Conservation (phyloP, 768 basidiomycete species). For the Calocybe gangraenosa region DNA sequence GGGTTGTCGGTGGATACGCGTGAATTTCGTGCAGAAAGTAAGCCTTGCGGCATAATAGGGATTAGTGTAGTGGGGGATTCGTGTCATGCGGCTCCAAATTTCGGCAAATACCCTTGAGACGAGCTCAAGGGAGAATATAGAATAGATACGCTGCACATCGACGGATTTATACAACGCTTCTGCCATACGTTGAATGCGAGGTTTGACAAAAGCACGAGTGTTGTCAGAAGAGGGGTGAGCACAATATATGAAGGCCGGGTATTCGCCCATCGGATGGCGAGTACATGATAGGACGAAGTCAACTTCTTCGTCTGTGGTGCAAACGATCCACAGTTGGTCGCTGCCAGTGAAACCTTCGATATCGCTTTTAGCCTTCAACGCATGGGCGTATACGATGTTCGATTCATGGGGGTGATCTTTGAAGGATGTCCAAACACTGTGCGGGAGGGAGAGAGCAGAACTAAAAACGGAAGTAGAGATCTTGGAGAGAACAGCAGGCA, state of each 20-base stretch:
- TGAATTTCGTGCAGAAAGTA: constrained; percentile 46
- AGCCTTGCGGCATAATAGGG: constrained; percentile 65
- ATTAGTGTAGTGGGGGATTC: constrained; percentile 25
- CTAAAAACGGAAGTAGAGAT: constrained; percentile 11
- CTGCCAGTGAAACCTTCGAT: neutral
- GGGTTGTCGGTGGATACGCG: constrained; percentile 18
- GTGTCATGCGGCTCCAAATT: constrained; percentile 45
- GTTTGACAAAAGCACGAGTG: constrained; percentile 27
- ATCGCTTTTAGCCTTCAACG: constrained; percentile 8
- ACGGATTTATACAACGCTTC: constrained; percentile 23
- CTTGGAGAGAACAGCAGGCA: constrained; percentile 4
- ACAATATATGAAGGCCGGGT: constrained; percentile 65
- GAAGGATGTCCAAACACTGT: constrained; percentile 25
- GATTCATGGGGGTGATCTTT: constrained; percentile 21
- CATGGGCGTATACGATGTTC: constrained; percentile 21
- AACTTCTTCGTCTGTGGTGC: constrained; percentile 30
- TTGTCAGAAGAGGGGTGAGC: constrained; percentile 37
- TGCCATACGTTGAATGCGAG: constrained; percentile 40
- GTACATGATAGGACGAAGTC: constrained; percentile 61
- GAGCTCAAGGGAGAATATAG: constrained; percentile 54
- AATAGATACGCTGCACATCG: constrained; percentile 47
- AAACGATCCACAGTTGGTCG: constrained; percentile 27
- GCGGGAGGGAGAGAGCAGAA: constrained; percentile 27
- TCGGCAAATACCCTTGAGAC: constrained; percentile 43
- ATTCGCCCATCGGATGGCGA: constrained; percentile 47